These are phyloP conservation scores for Saccharata proteae DNA, from an alignment of 2,329 filamentous ascomycete genomes.

Conservation along the genomic window DNA sequence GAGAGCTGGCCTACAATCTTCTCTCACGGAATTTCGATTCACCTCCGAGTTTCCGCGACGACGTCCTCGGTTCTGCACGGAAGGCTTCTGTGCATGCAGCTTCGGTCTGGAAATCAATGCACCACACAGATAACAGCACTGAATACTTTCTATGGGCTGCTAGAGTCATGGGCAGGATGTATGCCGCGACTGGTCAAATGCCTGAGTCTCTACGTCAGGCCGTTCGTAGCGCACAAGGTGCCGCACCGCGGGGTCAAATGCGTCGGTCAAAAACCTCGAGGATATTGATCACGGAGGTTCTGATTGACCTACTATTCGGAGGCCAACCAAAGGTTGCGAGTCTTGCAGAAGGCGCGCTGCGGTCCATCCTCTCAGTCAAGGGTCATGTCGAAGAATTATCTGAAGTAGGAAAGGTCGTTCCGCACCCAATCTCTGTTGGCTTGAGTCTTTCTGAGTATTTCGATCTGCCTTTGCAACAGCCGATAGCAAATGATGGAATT, in stretches of 20 bases:
- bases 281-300: slow-evolving; percentile 20
- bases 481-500: slow-evolving; percentile 10
- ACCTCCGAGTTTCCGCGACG: slow-evolving; percentile 45
- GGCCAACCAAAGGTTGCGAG: slow-evolving; percentile 29
- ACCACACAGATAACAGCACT: slow-evolving; percentile 48
- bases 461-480: slow-evolving; percentile 6
- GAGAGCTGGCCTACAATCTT: slow-evolving; percentile 56
- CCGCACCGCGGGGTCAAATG: not conserved
- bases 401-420: slow-evolving; percentile 20
- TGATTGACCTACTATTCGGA: slow-evolving; percentile 26
- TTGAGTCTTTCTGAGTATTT: slow-evolving; percentile 15
- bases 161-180: slow-evolving; percentile 70
- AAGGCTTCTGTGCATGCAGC: slow-evolving; percentile 48
- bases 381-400: slow-evolving; percentile 12
- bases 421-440: slow-evolving; percentile 18
- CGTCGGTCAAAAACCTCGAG: slow-evolving; percentile 3
- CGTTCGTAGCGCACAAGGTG: slow-evolving; percentile 2
- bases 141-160: slow-evolving; percentile 78
- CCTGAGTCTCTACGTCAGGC: slow-evolving; percentile 1
- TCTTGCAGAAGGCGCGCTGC: slow-evolving; percentile 29
- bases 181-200: slow-evolving; percentile 12
- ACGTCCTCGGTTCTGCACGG: slow-evolving; percentile 54
- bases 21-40: slow-evolving; percentile 64
- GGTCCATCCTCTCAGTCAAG: slow-evolving; percentile 19
- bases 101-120: slow-evolving; percentile 72